phyloP scores from a whole-genome alignment of 1,139 yeast species.

The Debaryomycetaceae sp. region DNA sequence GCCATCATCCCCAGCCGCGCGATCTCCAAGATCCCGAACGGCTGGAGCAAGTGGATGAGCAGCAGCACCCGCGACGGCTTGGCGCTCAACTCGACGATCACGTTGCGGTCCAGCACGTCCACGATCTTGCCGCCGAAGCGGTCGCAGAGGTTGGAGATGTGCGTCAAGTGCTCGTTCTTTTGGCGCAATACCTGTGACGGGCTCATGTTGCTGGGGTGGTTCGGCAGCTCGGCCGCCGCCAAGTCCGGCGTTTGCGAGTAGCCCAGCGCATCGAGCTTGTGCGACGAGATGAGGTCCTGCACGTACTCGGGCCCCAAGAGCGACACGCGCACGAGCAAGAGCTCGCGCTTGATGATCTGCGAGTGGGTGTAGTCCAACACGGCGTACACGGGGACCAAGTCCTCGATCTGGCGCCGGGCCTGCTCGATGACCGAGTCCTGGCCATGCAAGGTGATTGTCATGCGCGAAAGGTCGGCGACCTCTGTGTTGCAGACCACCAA shows the following conservation, averaged over 20 bases:
- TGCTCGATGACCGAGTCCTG: constrained; percentile 96
- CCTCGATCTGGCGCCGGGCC: constrained; percentile 98
- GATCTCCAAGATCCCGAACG: constrained; percentile 91
- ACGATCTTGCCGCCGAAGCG: constrained; percentile 91
- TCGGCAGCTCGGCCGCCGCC: constrained; percentile 43
- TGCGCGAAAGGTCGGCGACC: constrained; percentile 87
- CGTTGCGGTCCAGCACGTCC: constrained; percentile 87
- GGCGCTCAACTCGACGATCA: constrained; percentile 88
- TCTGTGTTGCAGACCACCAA: constrained; percentile 95
- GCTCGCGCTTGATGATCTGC: constrained; percentile 82
- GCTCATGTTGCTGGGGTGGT: constrained; percentile 83
- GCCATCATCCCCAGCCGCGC: constrained; percentile 99
- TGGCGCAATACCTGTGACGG: constrained; percentile 91
- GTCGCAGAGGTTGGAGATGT: constrained; percentile 66
- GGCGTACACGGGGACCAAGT: constrained; percentile 95
- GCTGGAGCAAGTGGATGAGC: constrained; percentile 80
- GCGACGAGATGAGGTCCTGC: constrained; percentile 87
- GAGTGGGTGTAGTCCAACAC: constrained; percentile 89
- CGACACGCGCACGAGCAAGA: constrained; percentile 83
- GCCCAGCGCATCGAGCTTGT: constrained; percentile 39
- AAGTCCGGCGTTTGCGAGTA: constrained; percentile 35
- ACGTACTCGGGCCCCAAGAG: constrained; percentile 94
- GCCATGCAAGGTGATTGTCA: constrained; percentile 92
- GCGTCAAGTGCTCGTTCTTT: constrained; percentile 80
- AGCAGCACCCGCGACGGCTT: constrained; percentile 85